These are phyloP conservation scores for Fusarium bactridioides DNA, from an alignment of 2,329 filamentous ascomycete genomes.

Conservation along the genomic window DNA sequence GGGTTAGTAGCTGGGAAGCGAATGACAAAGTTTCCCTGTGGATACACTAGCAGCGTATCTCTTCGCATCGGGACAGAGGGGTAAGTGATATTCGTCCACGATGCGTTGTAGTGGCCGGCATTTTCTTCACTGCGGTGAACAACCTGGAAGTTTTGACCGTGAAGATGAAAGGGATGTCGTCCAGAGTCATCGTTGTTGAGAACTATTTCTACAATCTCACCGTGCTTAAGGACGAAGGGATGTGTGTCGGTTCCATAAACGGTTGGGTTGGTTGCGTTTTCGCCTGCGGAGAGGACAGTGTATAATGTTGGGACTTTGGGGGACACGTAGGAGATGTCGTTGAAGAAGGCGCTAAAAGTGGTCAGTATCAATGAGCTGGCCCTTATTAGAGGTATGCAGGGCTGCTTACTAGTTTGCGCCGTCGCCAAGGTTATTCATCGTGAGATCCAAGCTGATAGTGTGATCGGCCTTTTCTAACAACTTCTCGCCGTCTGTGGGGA, in stretches of 20 bases:
- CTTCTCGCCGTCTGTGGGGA: not conserved
- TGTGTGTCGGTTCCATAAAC: not conserved
- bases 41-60: not conserved
- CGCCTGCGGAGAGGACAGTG: not conserved
- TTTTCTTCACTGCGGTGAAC: not conserved
- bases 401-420: not conserved
- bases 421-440: not conserved
- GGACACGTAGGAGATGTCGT: not conserved
- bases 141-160: not conserved
- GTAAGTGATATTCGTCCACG: not conserved
- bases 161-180: not conserved
- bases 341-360: not conserved
- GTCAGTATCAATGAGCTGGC: not conserved
- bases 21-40: not conserved
- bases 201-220: not conserved
- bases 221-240: not conserved
- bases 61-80: not conserved
- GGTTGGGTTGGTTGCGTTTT: not conserved
- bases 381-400: fast-evolving
- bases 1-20: not conserved
- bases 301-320: not conserved
- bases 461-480: not conserved
- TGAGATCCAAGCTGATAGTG: not conserved
- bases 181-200: not conserved
- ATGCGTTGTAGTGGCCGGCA: not conserved